Conservation (phyloP, 2,329 filamentous ascomycete genomes). For the Thelonectria discophora region DNA sequence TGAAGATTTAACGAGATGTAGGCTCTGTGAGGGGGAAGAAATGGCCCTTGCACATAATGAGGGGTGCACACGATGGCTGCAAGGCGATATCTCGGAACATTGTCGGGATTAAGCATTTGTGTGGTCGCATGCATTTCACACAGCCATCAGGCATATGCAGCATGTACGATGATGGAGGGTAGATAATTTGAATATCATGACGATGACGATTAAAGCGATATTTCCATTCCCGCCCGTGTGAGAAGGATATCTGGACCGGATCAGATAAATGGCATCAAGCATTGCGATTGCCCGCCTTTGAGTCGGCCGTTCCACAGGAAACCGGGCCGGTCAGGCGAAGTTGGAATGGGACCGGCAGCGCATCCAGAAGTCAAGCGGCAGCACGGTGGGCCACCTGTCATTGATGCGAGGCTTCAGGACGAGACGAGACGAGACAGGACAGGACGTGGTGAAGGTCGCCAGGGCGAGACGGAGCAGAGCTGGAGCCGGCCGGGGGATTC, state of each 20-base stretch:
- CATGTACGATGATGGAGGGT: constrained; percentile 18
- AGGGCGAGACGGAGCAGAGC: background rate
- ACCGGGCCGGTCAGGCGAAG: constrained; percentile 36
- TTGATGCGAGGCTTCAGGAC: background rate
- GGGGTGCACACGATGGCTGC: constrained; percentile 26
- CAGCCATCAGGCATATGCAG: constrained; percentile 8
- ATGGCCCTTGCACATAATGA: constrained; percentile 12
- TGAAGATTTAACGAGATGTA: constrained; percentile 14
- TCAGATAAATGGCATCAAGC: constrained; percentile 4
- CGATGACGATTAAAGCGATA: constrained; percentile 14
- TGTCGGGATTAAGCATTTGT: constrained; percentile 32
- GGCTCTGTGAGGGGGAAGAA: constrained; percentile 9
- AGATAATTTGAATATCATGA: constrained; percentile 23
- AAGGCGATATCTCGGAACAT: constrained; percentile 42
- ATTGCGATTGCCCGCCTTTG: background rate
- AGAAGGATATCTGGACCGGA: constrained; percentile 4
- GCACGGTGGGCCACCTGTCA: constrained; percentile 2
- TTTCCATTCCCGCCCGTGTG: background rate
- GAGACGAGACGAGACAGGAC: constrained; percentile 5
- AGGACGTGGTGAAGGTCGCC: constrained; percentile 26
- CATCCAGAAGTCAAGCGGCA: background rate
- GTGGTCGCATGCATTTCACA: constrained; percentile 15
- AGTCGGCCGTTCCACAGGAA: constrained; percentile 21
- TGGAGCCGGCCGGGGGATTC: constrained; percentile 21
- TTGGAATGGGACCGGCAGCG: constrained; percentile 31